Conservation (phyloP, 1,284 basidiomycete genomes). For the Ceratobasidium papillatum region DNA sequence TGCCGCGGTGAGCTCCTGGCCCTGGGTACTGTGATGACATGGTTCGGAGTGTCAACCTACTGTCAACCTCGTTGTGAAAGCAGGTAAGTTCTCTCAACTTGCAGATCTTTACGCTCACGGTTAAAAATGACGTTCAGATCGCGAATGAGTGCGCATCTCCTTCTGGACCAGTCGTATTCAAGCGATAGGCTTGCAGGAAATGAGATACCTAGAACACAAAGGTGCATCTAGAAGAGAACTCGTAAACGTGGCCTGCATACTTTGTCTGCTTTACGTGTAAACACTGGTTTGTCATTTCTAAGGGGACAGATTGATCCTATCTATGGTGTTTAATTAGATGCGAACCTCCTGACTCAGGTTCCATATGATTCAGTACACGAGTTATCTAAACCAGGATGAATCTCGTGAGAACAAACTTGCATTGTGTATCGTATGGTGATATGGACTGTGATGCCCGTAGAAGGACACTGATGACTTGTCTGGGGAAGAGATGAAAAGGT, state of each 20-base stretch:
- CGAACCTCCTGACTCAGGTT: conserved; percentile 12
- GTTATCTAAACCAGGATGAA: background rate
- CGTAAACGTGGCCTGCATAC: background rate
- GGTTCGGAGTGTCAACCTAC: too few relatives aligned
- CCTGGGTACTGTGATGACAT: background rate
- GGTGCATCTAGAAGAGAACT: conserved; percentile 20
- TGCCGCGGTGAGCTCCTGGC: background rate
- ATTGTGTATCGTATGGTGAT: conserved; percentile 8
- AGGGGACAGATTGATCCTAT: background rate
- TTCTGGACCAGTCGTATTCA: background rate
- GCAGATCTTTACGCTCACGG: background rate
- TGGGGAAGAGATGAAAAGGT: background rate
- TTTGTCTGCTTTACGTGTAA: conserved; percentile 1
- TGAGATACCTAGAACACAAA: background rate
- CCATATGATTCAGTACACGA: background rate
- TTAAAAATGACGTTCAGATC: conserved; percentile 6
- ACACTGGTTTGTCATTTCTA: background rate
- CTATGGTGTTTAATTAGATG: conserved; percentile 34
- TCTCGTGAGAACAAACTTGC: conserved; percentile 22
- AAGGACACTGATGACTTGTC: background rate
- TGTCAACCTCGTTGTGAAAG: background rate
- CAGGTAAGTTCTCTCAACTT: background rate
- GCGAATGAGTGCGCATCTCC: background rate
- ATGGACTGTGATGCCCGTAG: background rate
- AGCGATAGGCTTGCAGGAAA: background rate